A percentile compares a stretch with the other conserved stretches of the same genome.
These are phyloP conservation scores for Schwanniomyces sp. DNA, from an alignment of 805 yeast species.

Conservation along the genomic window DNA sequence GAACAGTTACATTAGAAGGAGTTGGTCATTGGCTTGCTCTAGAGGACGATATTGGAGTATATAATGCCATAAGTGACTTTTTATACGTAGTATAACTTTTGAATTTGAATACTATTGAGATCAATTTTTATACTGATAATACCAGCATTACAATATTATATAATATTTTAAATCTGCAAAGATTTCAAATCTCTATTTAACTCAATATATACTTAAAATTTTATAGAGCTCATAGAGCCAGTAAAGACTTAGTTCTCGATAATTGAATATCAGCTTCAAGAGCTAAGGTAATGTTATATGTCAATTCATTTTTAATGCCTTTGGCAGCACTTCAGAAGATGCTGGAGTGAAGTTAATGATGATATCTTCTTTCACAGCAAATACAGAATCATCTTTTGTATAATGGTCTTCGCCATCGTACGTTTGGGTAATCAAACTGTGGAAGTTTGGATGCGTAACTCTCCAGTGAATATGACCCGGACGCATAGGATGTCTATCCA, in stretches of 20 bases:
- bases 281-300: conserved; percentile 16
- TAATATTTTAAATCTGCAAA: too few species aligned
- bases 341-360: conserved; percentile 17
- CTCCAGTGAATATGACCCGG: conserved; percentile 22
- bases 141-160: too few species aligned
- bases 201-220: not conserved
- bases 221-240: not conserved
- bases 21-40: conserved; percentile 13
- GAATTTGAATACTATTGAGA: too few species aligned
- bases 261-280: conserved; percentile 16
- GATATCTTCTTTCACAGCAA: conserved; percentile 32
- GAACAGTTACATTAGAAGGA: not conserved
- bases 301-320: conserved; percentile 15
- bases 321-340: conserved; percentile 11
- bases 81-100: not conserved
- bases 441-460: conserved; percentile 23
- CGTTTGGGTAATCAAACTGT: conserved; percentile 29
- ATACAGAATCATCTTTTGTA: conserved; percentile 30
- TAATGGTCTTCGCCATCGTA: conserved; percentile 19
- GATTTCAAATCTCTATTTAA: too few species aligned
- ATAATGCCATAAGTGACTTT: not conserved
- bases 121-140: too few species aligned
- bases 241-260: conserved; percentile 5
- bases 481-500: conserved; percentile 37
- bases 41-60: conserved; percentile 5